phyloP scores from a whole-genome alignment of 345 rosid species.

The Acer campestre region DNA sequence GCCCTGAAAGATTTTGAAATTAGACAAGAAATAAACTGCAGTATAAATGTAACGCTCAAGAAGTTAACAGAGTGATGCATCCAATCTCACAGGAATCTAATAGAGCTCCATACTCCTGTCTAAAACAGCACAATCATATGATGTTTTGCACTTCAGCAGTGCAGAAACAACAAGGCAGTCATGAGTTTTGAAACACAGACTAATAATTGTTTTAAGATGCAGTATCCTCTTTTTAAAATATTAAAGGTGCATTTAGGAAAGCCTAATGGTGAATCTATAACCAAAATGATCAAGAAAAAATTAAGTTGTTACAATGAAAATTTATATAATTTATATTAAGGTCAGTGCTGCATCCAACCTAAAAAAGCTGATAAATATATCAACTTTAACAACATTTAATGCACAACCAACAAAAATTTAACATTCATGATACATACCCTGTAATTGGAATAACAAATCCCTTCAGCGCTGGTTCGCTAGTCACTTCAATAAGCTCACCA shows the following conservation, averaged over 20 bases:
- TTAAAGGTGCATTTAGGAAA: neutral
- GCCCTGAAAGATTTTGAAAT: no score
- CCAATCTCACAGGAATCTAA: neutral
- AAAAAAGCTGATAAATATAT: neutral
- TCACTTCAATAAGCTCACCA: conserved; percentile 97
- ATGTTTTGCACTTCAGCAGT: neutral
- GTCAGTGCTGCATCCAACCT: neutral
- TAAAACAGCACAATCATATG: neutral
- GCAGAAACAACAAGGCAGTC: neutral
- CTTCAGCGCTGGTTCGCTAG: conserved; percentile 84
- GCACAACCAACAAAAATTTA: conserved; percentile 1
- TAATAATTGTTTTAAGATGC: neutral
- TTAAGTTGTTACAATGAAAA: neutral
- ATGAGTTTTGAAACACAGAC: conserved; percentile 1
- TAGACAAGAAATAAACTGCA: neutral
- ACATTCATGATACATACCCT: conserved; percentile 59
- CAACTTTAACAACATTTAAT: neutral
- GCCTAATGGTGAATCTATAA: neutral
- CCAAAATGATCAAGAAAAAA: neutral
- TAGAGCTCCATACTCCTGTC: neutral
- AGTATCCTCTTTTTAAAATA: neutral
- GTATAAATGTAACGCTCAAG: neutral
- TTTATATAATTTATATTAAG: neutral
- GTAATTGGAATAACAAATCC: conserved; percentile 95
- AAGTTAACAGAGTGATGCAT: neutral